These are phyloP conservation scores for Sugiyamaella lignohabitans DNA, from an alignment of 805 yeast species.

Conservation along the genomic window DNA sequence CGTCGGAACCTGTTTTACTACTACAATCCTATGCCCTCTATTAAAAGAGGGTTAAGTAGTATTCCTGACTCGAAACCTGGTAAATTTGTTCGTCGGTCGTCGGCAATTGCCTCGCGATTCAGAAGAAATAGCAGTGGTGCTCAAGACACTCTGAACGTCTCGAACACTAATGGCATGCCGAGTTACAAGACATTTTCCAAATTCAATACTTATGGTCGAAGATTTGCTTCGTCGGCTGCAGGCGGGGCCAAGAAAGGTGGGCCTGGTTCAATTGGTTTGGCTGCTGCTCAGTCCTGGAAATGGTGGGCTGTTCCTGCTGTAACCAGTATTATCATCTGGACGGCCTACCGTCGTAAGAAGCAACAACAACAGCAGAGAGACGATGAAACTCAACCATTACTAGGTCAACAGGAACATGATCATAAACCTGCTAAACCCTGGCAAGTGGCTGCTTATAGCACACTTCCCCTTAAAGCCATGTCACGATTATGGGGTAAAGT, in stretches of 20 bases:
- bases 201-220: conserved; percentile 1
- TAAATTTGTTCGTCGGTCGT: conserved; percentile 8
- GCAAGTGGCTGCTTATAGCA: conserved; percentile 82
- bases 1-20: conserved; percentile 19
- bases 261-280: not conserved
- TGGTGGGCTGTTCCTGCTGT: conserved; percentile 27
- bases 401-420: conserved; percentile 1
- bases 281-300: conserved; percentile 13
- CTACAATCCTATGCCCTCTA: conserved; percentile 21
- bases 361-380: conserved; percentile 6
- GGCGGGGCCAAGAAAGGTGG: conserved; percentile 1
- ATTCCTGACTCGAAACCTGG: conserved; percentile 16
- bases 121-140: not conserved
- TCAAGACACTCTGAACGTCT: not conserved
- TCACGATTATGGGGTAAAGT: conserved; percentile 94
- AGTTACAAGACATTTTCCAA: not conserved
- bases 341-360: conserved; percentile 15
- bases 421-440: conserved; percentile 63
- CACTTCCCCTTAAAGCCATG: conserved; percentile 83
- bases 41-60: conserved; percentile 20
- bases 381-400: conserved; percentile 12
- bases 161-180: not conserved
- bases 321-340: conserved; percentile 19
- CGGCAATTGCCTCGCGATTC: conserved; percentile 4
- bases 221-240: conserved; percentile 13